These are phyloP conservation scores for maize (Zea mays) DNA, from an alignment of 176 grass and related monocot genomes.

Conservation along the genomic window DNA sequence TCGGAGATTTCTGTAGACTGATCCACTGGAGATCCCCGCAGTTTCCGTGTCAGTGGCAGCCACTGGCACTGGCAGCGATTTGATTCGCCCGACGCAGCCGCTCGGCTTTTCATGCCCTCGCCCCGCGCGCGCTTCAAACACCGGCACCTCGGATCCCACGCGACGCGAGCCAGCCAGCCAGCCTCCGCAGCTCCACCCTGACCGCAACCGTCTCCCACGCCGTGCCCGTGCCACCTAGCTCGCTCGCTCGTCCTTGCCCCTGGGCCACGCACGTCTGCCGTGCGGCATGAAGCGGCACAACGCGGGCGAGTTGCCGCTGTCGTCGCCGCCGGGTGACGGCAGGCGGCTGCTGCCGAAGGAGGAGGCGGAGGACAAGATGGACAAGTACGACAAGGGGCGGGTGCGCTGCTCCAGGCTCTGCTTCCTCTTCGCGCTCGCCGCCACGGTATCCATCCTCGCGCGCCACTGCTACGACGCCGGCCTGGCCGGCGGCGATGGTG, in stretches of 20 bases:
- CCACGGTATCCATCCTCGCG: slow-evolving; percentile 36
- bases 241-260: not conserved
- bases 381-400: slow-evolving; percentile 19
- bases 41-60: not conserved
- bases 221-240: not conserved
- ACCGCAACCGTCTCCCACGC: not conserved
- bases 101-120: slow-evolving; percentile 12
- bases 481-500: not conserved
- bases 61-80: not conserved
- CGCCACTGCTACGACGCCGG: slow-evolving; percentile 49
- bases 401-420: slow-evolving; percentile 41
- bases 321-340: slow-evolving; percentile 32
- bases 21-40: slow-evolving; percentile 24
- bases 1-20: not conserved
- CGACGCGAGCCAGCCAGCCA: not conserved
- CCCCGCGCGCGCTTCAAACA: slow-evolving; percentile 12
- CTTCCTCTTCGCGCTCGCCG: slow-evolving; percentile 37
- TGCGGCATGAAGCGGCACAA: slow-evolving; percentile 46
- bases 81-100: slow-evolving; percentile 8
- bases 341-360: not conserved
- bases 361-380: slow-evolving; percentile 2
- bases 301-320: slow-evolving; percentile 26
- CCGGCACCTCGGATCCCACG: slow-evolving; percentile 27
- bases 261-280: not conserved
- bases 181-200: slow-evolving; percentile 10